Evolutionary conservation across 2,329 filamentous ascomycete genomes (phyloP), one percentile per base, ranked within the genome.

Genomic region (Claviceps humidiphila): DNA sequence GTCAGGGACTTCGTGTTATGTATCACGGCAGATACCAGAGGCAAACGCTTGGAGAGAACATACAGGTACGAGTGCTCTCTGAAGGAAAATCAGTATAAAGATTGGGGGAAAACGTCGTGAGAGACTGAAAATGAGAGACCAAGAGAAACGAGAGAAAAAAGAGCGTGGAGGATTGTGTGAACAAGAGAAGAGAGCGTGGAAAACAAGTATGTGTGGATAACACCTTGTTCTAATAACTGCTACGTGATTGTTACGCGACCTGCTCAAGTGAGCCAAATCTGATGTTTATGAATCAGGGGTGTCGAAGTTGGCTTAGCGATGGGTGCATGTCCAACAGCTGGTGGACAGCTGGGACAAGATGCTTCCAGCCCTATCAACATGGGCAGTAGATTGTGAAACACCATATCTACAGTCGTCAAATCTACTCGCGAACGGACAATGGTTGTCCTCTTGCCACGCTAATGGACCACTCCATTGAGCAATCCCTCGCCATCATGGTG

Each of bases 261-360:
- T 47, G 43, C 14, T 38, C 16, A 51, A 42, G 50, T 51, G 50
- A 51, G 50, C 44, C 24, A 22, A 38, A 42, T 51, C 16, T 51
- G 50, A 51, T 26, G 43, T 20, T 17, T 40, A 24, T 51, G 50
- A 51, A 51, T 51, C 50, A 47, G 38, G 44, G 38, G 17, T 42
- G 17, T 37, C n/a, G 41, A 30, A 9, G 20, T 41, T 41, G 14
- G 20, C n/a, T 20, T n/a, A 47, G 30, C 30, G n/a, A 14, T 38
- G 20, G 45, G 48, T 14, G 26, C n/a, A 49, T 55, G 48, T 41
- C 41, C 20, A 47, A 47, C 54, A 54, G 51, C 47, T 54, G 51
- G 50, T 46, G 47, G 44, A 55, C 44, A 51, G 24, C 43, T 49
- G 45, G 34, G 20, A 37, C 34, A 37, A 45, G 26, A 46, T 26